phyloP scores from a whole-genome alignment of 2,329 filamentous ascomycete genomes.

The Thelonectria olida region DNA sequence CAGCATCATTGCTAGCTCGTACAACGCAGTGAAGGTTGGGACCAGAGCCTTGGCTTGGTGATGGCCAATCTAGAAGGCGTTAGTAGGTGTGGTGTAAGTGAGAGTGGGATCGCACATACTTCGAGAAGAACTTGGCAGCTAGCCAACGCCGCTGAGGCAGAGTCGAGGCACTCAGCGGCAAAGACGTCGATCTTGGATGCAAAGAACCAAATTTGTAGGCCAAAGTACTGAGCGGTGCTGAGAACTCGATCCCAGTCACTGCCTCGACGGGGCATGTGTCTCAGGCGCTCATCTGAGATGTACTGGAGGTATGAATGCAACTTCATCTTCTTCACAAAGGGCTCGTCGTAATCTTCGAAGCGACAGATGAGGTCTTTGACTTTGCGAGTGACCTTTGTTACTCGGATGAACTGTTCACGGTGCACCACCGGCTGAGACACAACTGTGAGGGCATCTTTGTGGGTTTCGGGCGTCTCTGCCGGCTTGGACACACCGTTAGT shows the following conservation, averaged over 20 bases:
- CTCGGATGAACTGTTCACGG: conserved; percentile 19
- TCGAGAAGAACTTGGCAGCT: conserved; percentile 51
- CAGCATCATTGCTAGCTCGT: conserved; percentile 50
- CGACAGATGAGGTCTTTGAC: conserved; percentile 30
- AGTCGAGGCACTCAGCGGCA: conserved; percentile 26
- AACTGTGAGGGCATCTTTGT: conserved; percentile 14
- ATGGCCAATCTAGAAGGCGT: conserved; percentile 47
- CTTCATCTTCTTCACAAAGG: conserved; percentile 33
- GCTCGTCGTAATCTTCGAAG: conserved; percentile 32
- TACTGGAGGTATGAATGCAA: conserved; percentile 44
- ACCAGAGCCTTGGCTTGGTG: conserved; percentile 48
- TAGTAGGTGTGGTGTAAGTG: not conserved
- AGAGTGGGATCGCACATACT: conserved; percentile 35
- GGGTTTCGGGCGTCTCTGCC: not conserved
- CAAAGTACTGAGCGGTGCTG: conserved; percentile 52
- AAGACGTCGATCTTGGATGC: conserved; percentile 44
- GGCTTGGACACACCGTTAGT: not conserved
- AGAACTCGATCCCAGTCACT: conserved; percentile 53
- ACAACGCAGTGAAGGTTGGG: conserved; percentile 50
- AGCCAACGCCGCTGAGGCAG: conserved; percentile 46
- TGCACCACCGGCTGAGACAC: not conserved
- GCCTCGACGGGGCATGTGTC: conserved; percentile 52
- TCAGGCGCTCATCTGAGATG: conserved; percentile 51
- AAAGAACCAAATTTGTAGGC: conserved; percentile 50
- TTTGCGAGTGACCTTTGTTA: conserved; percentile 26